Conservation (phyloP, 352 stramenopile species). For the Globisporangium nagaii region DNA sequence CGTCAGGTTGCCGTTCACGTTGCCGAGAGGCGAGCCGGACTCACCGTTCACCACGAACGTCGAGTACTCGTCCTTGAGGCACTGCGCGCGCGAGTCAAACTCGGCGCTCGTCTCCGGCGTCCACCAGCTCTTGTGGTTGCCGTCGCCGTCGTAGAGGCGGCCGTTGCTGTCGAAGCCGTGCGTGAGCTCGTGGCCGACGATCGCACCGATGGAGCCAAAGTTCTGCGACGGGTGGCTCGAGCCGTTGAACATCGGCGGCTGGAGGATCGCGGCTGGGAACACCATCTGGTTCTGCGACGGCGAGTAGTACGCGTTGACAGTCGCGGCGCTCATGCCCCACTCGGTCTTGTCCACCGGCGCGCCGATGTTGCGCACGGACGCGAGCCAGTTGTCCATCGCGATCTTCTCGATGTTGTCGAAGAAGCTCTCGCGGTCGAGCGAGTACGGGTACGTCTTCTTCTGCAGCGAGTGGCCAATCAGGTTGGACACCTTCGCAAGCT, state of each 20-base stretch:
- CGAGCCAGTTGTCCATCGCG: slow-evolving; percentile 17
- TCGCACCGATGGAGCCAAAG: slow-evolving; percentile 86
- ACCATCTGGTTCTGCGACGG: slow-evolving; percentile 84
- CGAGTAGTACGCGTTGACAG: slow-evolving; percentile 85
- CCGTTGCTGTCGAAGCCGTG: slow-evolving; percentile 93
- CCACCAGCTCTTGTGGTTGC: slow-evolving; percentile 92
- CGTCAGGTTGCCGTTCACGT: slow-evolving; percentile 56
- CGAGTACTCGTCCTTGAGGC: slow-evolving; percentile 52
- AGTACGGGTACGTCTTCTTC: slow-evolving; percentile 34
- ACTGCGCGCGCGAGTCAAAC: slow-evolving; percentile 58
- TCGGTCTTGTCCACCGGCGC: slow-evolving; percentile 44
- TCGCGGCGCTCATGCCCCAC: slow-evolving; percentile 88
- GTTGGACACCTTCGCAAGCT: too few relatives aligned
- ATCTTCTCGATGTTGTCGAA: slow-evolving; percentile 48
- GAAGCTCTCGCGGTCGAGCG: slow-evolving; percentile 25
- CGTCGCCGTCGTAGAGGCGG: slow-evolving; percentile 73
- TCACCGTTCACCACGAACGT: slow-evolving; percentile 27
- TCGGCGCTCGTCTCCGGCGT: slow-evolving; percentile 58
- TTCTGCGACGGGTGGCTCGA: slow-evolving; percentile 80
- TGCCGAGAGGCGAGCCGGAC: slow-evolving; percentile 23
- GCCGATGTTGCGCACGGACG: slow-evolving; percentile 24
- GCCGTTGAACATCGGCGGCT: slow-evolving; percentile 88
- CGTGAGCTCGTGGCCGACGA: slow-evolving; percentile 93
- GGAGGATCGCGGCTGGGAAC: slow-evolving; percentile 91
- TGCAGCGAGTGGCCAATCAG: too few relatives aligned